Conservation (phyloP, 2,329 filamentous ascomycete species). For the Aspergillus latus region DNA sequence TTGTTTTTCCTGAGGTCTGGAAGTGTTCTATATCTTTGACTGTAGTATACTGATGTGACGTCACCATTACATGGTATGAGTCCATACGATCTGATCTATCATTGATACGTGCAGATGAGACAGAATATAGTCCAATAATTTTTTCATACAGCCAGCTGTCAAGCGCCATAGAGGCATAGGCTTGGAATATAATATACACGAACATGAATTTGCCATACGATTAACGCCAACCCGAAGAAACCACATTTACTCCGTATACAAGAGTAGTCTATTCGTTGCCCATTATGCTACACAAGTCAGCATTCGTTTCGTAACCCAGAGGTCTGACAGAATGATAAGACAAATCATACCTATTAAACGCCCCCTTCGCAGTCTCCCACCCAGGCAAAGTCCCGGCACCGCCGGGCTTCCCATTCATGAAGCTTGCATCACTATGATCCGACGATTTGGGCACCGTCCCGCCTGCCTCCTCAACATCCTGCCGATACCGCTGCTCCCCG, state of each 20-base stretch:
- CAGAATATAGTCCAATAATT: too few species aligned
- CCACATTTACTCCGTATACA: background rate
- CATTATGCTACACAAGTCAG: background rate
- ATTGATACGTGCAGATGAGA: too few species aligned
- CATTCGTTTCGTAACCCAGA: too few species aligned
- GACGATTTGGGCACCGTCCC: background rate
- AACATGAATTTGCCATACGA: background rate
- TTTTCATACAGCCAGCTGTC: too few species aligned
- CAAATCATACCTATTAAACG: background rate
- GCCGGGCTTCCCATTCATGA: constrained; percentile 3
- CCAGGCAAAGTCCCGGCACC: constrained; percentile 5
- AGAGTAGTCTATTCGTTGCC: background rate
- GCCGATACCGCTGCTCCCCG: background rate
- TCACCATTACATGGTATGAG: background rate
- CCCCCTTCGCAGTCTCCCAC: constrained; percentile 7
- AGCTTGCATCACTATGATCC: background rate
- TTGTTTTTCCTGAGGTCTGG: too few species aligned
- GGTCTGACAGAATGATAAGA: too few species aligned
- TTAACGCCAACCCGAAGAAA: background rate
- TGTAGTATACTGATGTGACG: background rate
- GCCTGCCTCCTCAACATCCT: background rate
- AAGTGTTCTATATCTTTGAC: background rate
- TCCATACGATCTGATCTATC: background rate
- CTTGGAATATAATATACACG: too few species aligned
- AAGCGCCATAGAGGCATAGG: too few species aligned